These are phyloP conservation scores for Peronosclerospora sorghi DNA, from an alignment of 352 stramenopile genomes.

Conservation along the genomic window DNA sequence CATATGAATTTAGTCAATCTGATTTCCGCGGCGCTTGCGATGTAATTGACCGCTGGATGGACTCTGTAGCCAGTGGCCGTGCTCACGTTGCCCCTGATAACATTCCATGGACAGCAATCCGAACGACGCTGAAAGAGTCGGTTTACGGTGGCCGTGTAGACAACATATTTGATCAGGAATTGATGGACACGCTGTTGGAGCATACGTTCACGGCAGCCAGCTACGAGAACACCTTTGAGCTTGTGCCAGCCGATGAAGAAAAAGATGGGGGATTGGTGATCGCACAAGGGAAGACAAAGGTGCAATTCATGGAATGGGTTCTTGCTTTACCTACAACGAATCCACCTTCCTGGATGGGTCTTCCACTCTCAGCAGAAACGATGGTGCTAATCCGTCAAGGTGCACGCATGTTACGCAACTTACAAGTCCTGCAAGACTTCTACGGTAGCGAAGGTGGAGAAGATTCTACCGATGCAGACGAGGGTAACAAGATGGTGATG, in stretches of 20 bases:
- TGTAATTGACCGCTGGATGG: conserved; percentile 96
- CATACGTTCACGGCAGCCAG: conserved; percentile 89
- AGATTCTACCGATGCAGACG: conserved; percentile 18
- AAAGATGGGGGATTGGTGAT: conserved; percentile 55
- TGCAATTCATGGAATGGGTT: conserved; percentile 88
- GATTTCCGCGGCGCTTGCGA: conserved; percentile 95
- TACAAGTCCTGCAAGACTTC: conserved; percentile 76
- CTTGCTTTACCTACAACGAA: conserved; percentile 81
- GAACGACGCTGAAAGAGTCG: conserved; percentile 91
- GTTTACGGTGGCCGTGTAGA: conserved; percentile 97
- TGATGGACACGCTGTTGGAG: conserved; percentile 91
- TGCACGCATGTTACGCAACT: conserved; percentile 60
- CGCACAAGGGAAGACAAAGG: conserved; percentile 84
- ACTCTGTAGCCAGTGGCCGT: conserved; percentile 70
- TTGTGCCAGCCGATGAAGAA: conserved; percentile 35
- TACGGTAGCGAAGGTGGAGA: conserved; percentile 53
- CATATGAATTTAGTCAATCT: conserved; percentile 98
- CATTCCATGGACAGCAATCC: conserved; percentile 97
- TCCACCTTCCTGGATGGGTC: conserved; percentile 87
- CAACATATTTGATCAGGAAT: conserved; percentile 92
- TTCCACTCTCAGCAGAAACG: conserved; percentile 86
- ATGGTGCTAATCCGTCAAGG: conserved; percentile 82
- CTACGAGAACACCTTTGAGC: conserved; percentile 86
- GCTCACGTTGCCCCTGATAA: conserved; percentile 90
- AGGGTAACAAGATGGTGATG: conserved; percentile 55